Conservation (phyloP, 768 basidiomycete species). For the Brasilioporus rufonigricans region DNA sequence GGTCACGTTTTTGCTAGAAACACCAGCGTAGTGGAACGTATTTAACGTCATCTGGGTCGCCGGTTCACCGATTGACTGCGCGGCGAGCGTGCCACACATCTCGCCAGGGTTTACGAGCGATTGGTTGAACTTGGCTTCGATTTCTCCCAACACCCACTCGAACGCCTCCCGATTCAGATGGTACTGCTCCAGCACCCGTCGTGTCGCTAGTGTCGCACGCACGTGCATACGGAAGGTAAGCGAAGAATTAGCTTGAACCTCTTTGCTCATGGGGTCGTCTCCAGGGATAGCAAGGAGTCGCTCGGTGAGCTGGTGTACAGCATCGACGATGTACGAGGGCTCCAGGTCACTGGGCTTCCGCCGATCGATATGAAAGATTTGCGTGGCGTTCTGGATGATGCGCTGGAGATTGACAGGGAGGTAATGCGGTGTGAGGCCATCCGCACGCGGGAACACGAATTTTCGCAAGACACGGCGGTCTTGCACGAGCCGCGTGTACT, state of each 20-base stretch:
- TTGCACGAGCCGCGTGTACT: constrained; percentile 58
- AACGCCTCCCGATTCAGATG: constrained; percentile 93
- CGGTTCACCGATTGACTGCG: constrained; percentile 98
- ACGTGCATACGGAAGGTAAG: constrained; percentile 93
- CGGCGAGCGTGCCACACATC: constrained; percentile 98
- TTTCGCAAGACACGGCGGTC: constrained; percentile 79
- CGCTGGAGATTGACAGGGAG: constrained; percentile 95
- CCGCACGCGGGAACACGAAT: constrained; percentile 79
- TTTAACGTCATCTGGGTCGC: constrained; percentile 99
- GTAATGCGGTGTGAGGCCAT: constrained; percentile 72
- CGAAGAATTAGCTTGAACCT: constrained; percentile 87
- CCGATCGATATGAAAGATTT: constrained; percentile 96
- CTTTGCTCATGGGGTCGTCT: constrained; percentile 65
- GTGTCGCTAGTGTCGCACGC: constrained; percentile 82
- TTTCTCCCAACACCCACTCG: constrained; percentile 95
- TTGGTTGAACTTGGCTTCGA: constrained; percentile 94
- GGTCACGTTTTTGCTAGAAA: constrained; percentile 99
- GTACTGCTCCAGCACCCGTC: constrained; percentile 83
- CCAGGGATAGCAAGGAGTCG: constrained; percentile 89
- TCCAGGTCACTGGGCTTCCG: constrained; percentile 92
- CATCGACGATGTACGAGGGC: constrained; percentile 81
- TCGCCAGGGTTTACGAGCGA: constrained; percentile 92
- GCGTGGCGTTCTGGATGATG: constrained; percentile 91
- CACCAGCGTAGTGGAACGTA: constrained; percentile 99
- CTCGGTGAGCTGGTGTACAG: constrained; percentile 69